Conservation (phyloP, 352 stramenopile species). For the Globisporangium nagaii region DNA sequence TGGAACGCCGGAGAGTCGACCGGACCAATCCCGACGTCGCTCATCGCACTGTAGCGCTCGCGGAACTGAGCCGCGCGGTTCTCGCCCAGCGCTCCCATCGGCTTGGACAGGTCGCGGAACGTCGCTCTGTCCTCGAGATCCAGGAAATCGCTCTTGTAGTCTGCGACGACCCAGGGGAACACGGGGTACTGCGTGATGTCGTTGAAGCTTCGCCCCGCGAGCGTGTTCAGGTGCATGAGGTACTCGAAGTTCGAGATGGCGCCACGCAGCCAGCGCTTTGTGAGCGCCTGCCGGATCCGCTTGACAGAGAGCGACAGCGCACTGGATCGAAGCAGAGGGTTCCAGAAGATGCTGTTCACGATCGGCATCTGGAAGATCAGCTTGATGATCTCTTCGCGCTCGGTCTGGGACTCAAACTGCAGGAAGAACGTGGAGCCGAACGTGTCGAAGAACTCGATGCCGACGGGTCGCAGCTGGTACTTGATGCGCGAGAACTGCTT, state of each 20-base stretch:
- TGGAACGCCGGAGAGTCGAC: constrained; percentile 91
- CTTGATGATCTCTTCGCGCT: constrained; percentile 68
- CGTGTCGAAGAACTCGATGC: constrained; percentile 72
- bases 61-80: constrained; percentile 79
- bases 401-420: constrained; percentile 43
- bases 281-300: constrained; percentile 57
- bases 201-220: constrained; percentile 95
- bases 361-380: constrained; percentile 75
- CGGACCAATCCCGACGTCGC: constrained; percentile 25
- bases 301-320: constrained; percentile 62
- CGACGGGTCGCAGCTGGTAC: constrained; percentile 71
- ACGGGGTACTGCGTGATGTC: constrained; percentile 98
- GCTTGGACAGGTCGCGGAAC: constrained; percentile 92
- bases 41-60: constrained; percentile 76
- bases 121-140: constrained; percentile 73
- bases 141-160: constrained; percentile 86
- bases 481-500: constrained; percentile 78
- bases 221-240: constrained; percentile 93
- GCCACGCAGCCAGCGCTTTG: constrained; percentile 67
- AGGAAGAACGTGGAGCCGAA: constrained; percentile 68
- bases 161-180: constrained; percentile 94
- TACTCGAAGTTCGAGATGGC: constrained; percentile 93
- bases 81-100: constrained; percentile 91
- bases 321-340: constrained; percentile 53
- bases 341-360: constrained; percentile 80